Percentiles rank a stretch among this genome's conserved stretches.
Conservation (phyloP, 768 basidiomycete species). For the Calocybe cyanea region DNA sequence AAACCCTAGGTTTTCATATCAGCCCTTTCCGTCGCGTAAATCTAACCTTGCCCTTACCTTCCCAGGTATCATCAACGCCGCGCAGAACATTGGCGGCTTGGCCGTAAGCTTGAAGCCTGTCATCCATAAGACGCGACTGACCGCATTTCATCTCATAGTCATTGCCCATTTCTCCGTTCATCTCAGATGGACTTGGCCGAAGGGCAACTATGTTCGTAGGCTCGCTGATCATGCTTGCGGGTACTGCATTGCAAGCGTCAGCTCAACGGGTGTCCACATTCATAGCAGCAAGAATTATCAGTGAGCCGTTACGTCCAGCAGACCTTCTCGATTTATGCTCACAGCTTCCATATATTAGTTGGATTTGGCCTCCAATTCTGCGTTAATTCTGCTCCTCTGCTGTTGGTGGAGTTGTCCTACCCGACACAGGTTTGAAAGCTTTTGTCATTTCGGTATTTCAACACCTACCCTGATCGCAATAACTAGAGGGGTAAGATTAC, state of each 20-base stretch:
- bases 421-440: constrained; percentile 54
- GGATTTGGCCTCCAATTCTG: constrained; percentile 63
- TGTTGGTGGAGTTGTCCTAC: constrained; percentile 66
- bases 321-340: not conserved
- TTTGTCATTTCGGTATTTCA: not conserved
- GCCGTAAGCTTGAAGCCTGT: constrained; percentile 31
- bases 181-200: constrained; percentile 62
- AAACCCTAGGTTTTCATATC: constrained; percentile 37
- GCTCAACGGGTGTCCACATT: constrained; percentile 46
- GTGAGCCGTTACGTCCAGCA: constrained; percentile 26
- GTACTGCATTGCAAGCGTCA: constrained; percentile 52
- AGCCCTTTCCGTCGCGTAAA: not conserved
- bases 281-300: constrained; percentile 52
- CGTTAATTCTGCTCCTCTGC: constrained; percentile 57
- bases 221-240: constrained; percentile 59
- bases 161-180: constrained; percentile 19
- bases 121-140: not conserved
- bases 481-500: constrained; percentile 50
- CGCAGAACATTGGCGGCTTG: constrained; percentile 57
- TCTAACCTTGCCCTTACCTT: not conserved
- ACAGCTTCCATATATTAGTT: constrained; percentile 32
- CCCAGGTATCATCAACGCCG: constrained; percentile 60
- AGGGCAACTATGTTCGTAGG: constrained; percentile 57
- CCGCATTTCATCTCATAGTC: not conserved
- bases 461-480: constrained; percentile 1